Base-by-base conservation (phyloP, 2,329 filamentous ascomycete genomes). In the Huntiella moniliformis region DNA sequence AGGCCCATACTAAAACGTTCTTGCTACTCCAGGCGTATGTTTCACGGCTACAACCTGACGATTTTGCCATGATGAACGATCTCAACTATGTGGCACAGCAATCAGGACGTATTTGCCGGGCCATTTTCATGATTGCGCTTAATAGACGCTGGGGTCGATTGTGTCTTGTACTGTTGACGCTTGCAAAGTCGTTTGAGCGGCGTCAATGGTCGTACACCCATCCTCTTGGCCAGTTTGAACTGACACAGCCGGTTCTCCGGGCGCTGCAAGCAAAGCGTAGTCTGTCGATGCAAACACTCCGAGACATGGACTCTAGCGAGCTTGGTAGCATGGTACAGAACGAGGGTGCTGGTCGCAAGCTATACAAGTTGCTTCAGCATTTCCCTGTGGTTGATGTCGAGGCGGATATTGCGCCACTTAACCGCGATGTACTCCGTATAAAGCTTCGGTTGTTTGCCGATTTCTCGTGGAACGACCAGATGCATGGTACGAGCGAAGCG, bases 121-220 rank as follows among this genome's bases (percentile, higher is more conserved):
- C 92, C 2, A 64, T 98, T 12, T 98, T 98, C 61, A 94, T 96
- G 85, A 88, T 98, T 55, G 88, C 91, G 1, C 67, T 98, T 44
- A 96, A 96, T 60, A 73, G 91, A 49, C 75, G 85, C 53, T 98
- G 91, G 91, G 91, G 92, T 1, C 82, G 94, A 54, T 86, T 96
- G 60, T 98, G 92, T 53, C 69, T 92, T 35, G 86, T 96, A 1
- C 66, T 98, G 31, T 66, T 98, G 38, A 92, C 85, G 0, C 68
- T 98, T 52, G 92, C 87, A 61, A 96, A 96, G 63, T 93, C 91
- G 0, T 95, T 98, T 47, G 92, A 98, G 62, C 93, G 86, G 62
- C 79, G 86, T 49, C 79, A 94, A 8, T 98, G 91, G 91, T 78
- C 87, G 0, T 94, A 85, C 55, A 80, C 94, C 58, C 91, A 98